phyloP scores from a whole-genome alignment of 2,329 filamentous ascomycete genomes.

The Sordariomycetes sp. region DNA sequence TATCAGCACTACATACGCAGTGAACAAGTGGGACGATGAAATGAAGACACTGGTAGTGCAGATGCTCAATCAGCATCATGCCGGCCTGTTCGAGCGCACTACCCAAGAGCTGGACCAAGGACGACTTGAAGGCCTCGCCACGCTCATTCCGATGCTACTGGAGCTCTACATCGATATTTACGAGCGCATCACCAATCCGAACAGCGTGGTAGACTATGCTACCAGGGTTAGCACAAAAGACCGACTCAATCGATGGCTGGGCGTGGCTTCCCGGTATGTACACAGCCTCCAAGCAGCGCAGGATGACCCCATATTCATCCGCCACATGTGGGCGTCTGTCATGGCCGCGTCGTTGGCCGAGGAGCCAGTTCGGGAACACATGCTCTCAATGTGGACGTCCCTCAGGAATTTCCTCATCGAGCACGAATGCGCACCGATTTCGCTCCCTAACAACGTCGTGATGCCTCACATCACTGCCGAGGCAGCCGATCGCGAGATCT shows the following conservation, averaged over 20 bases:
- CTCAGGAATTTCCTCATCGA: slow-evolving; percentile 40
- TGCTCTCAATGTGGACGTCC: slow-evolving; percentile 49
- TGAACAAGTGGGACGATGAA: slow-evolving; percentile 47
- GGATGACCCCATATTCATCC: slow-evolving; percentile 32
- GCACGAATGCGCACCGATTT: slow-evolving; percentile 34
- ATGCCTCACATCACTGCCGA: slow-evolving; percentile 79
- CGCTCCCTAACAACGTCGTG: slow-evolving; percentile 73
- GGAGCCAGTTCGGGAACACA: slow-evolving; percentile 44
- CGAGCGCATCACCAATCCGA: slow-evolving; percentile 48
- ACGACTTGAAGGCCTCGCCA: slow-evolving; percentile 24
- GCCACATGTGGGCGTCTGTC: slow-evolving; percentile 50
- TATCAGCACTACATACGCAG: slow-evolving; percentile 40
- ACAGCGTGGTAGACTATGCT: slow-evolving; percentile 39
- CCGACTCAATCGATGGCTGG: slow-evolving; percentile 42
- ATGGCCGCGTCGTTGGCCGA: slow-evolving; percentile 42
- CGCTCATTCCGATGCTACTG: slow-evolving; percentile 47
- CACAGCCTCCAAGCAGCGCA: slow-evolving; percentile 21
- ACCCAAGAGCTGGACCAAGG: slow-evolving; percentile 28
- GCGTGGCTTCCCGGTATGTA: slow-evolving; percentile 36
- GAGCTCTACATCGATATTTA: slow-evolving; percentile 55
- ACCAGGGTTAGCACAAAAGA: slow-evolving; percentile 39
- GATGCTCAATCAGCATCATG: slow-evolving; percentile 44
- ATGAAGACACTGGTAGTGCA: slow-evolving; percentile 49
- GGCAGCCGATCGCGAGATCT: slow-evolving; percentile 85
- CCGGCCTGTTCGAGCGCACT: slow-evolving; percentile 38